Conservation (phyloP, 169 alveolate species). For the Plasmodium gonderi region DNA sequence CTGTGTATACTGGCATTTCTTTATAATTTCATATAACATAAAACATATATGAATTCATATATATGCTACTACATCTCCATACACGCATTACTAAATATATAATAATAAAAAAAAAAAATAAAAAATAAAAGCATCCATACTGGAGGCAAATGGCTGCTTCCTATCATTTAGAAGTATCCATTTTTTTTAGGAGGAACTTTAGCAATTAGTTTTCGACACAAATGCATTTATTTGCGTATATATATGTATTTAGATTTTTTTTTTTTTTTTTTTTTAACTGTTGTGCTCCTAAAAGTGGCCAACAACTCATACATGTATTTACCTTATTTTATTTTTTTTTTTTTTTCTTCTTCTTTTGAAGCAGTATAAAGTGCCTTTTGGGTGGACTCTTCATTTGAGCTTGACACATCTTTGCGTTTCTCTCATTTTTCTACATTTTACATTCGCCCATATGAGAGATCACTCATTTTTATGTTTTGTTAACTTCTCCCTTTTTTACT, state of each 20-base stretch:
- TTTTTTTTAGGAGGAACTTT: not conserved
- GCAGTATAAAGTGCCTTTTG: not conserved
- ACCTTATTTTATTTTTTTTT: not conserved
- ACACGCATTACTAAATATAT: too few relatives aligned
- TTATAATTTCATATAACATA: not conserved
- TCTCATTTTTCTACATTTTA: not conserved
- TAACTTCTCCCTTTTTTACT: slow-evolving; percentile 18
- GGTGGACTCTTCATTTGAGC: not conserved
- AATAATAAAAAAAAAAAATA: too few relatives aligned
- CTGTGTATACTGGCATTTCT: not conserved
- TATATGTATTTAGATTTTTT: not conserved
- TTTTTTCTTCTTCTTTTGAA: not conserved
- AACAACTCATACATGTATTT: not conserved
- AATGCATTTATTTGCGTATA: not conserved
- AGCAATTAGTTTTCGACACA: not conserved
- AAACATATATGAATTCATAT: not conserved
- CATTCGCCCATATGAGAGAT: not conserved
- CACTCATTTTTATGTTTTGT: not conserved
- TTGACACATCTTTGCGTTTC: not conserved
- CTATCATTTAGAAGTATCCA: not conserved
- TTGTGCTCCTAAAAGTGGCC: too few relatives aligned
- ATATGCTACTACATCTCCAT: too few relatives aligned
- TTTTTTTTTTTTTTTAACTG: too few relatives aligned
- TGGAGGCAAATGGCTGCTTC: too few relatives aligned
- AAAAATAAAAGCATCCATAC: too few relatives aligned